A percentile compares a stretch with the other conserved stretches of the same genome.
Conservation (phyloP, 2,329 filamentous ascomycete species). For the Aspergillus niger region DNA sequence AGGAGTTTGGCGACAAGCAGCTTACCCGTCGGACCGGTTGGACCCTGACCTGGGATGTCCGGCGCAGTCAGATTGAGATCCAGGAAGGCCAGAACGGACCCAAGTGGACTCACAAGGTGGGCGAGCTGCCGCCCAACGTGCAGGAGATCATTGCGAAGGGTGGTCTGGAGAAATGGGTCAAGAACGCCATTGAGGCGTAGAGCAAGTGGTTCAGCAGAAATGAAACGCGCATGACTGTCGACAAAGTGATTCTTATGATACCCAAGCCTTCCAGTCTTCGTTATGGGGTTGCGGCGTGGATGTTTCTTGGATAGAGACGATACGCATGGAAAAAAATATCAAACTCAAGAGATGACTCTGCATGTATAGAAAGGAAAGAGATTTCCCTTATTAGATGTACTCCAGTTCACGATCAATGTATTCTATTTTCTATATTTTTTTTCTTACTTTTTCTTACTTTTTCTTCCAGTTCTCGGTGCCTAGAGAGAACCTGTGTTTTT, state of each 20-base stretch:
- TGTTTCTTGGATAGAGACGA: not conserved
- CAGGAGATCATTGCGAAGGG: slow-evolving; percentile 80
- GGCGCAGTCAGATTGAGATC: slow-evolving; percentile 68
- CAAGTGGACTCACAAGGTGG: slow-evolving; percentile 78
- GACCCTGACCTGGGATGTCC: slow-evolving; percentile 80
- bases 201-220: not conserved
- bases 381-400: too few species aligned
- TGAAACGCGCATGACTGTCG: not conserved
- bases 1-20: slow-evolving; percentile 27
- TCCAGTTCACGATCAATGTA: too few species aligned
- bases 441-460: too few species aligned
- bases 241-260: not conserved
- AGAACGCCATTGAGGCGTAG: slow-evolving; percentile 46
- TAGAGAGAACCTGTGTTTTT: too few species aligned
- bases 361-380: too few species aligned
- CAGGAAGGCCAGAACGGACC: slow-evolving; percentile 67
- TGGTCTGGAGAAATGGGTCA: slow-evolving; percentile 81
- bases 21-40: slow-evolving; percentile 53
- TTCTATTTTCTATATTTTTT: too few species aligned
- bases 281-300: not conserved
- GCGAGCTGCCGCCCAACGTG: slow-evolving; percentile 80
- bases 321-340: not conserved
- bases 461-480: too few species aligned
- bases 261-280: not conserved
- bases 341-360: too few species aligned